Evolutionary conservation across 2,329 filamentous ascomycete genomes (phyloP).

Genomic region (Apiospora pterosperma): DNA sequence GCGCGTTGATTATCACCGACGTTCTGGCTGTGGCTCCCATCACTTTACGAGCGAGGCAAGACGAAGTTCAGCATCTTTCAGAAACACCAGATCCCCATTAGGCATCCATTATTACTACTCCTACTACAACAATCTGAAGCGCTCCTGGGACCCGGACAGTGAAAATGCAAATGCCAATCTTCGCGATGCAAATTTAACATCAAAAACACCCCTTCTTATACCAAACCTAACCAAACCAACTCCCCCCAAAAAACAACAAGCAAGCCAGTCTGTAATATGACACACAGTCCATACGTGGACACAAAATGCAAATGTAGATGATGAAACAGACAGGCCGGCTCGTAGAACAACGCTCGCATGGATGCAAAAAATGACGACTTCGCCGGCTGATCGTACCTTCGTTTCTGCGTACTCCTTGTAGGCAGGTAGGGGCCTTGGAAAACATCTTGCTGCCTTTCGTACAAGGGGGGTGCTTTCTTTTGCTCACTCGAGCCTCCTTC

Average conservation of each 20-base stretch:
- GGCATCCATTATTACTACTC: not conserved
- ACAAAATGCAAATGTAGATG: not conserved
- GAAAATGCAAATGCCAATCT: conserved; percentile 2
- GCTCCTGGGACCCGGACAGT: not conserved
- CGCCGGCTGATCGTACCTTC: not conserved
- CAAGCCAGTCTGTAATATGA: not conserved
- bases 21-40: not conserved
- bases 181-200: not conserved
- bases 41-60: not conserved
- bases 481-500: not conserved
- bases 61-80: not conserved
- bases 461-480: not conserved
- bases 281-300: not conserved
- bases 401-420: not conserved
- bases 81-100: not conserved
- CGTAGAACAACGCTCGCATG: not conserved
- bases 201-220: not conserved
- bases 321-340: not conserved
- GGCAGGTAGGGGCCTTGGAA: not conserved
- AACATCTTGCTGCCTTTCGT: not conserved
- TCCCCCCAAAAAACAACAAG: not conserved
- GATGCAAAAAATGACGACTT: not conserved
- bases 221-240: not conserved
- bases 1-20: not conserved
- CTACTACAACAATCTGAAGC: not conserved